These are phyloP conservation scores for Termitomyces eurrhizus DNA, from an alignment of 768 basidiomycete genomes.

Conservation along the genomic window DNA sequence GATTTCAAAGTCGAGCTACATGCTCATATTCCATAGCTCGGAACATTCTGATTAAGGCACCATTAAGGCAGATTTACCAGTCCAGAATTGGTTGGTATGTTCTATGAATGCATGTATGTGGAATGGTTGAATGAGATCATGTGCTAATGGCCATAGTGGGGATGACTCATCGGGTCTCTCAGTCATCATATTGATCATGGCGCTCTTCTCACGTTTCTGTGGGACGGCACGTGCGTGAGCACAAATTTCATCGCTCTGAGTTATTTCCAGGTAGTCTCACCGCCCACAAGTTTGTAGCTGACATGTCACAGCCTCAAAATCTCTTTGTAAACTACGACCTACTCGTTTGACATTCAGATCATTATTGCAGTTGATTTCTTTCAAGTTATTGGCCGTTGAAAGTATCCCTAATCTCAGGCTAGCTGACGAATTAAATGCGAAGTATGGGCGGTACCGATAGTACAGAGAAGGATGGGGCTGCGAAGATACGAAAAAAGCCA, in stretches of 20 bases:
- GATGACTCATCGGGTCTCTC: too few species aligned
- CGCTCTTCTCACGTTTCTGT: background rate
- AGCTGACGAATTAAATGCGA: constrained; percentile 6
- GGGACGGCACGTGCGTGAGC: background rate
- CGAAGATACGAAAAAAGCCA: constrained; percentile 37
- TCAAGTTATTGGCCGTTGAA: background rate
- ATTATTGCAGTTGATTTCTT: background rate
- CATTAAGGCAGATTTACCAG: background rate
- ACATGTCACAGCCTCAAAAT: background rate
- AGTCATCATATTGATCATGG: too few species aligned
- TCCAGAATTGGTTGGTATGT: background rate
- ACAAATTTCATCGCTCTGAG: background rate
- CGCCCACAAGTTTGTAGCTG: background rate
- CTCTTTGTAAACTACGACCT: background rate
- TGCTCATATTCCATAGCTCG: background rate
- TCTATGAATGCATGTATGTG: background rate
- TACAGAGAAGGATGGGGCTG: constrained; percentile 13
- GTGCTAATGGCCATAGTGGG: too few species aligned
- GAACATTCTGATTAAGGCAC: background rate
- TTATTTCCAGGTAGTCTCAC: background rate
- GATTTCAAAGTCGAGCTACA: background rate
- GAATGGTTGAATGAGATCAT: too few species aligned
- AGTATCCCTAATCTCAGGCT: background rate
- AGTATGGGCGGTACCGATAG: background rate
- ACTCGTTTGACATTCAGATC: background rate